These are phyloP conservation scores for Hypholoma sublateritium DNA, from an alignment of 768 basidiomycete species.

Conservation along the genomic window DNA sequence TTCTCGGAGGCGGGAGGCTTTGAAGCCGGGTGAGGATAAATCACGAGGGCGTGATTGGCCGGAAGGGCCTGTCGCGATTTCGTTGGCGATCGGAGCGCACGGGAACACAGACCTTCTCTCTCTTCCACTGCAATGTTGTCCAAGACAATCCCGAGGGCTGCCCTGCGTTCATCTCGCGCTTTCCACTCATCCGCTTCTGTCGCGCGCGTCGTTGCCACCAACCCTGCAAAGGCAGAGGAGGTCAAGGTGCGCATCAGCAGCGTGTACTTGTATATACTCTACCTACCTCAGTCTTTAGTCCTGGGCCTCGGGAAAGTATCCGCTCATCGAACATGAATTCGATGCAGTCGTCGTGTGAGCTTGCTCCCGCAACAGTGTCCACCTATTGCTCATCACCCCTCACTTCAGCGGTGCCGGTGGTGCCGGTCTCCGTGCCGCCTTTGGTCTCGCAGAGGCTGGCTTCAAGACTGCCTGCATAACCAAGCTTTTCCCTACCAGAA, in stretches of 20 bases:
- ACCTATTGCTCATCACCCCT: constrained; percentile 6
- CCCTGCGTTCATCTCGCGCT: constrained; percentile 50
- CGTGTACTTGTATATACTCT: constrained; percentile 4
- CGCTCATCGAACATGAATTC: constrained; percentile 97
- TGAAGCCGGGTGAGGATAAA: constrained; percentile 27
- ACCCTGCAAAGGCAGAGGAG: constrained; percentile 78
- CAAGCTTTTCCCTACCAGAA: constrained; percentile 97
- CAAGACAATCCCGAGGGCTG: constrained; percentile 58
- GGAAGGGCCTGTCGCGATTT: constrained; percentile 27
- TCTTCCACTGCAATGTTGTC: constrained; percentile 53
- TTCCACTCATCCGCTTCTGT: constrained; percentile 68
- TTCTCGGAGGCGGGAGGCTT: constrained; percentile 9
- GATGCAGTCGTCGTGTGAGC: constrained; percentile 98
- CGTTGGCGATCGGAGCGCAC: constrained; percentile 26
- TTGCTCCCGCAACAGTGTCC: neutral
- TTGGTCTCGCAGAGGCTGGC: constrained; percentile 97
- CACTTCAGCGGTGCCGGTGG: constrained; percentile 87
- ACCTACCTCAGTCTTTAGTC: constrained; percentile 42
- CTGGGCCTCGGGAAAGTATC: constrained; percentile 87
- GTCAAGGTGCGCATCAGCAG: constrained; percentile 54
- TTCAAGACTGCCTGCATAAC: constrained; percentile 99
- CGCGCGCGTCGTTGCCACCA: constrained; percentile 64
- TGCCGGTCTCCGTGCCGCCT: constrained; percentile 96
- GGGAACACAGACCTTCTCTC: constrained; percentile 10
- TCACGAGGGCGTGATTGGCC: constrained; percentile 44